Conservation (phyloP, 2,329 filamentous ascomycete genomes). For the Paecilomyces variotii region DNA sequence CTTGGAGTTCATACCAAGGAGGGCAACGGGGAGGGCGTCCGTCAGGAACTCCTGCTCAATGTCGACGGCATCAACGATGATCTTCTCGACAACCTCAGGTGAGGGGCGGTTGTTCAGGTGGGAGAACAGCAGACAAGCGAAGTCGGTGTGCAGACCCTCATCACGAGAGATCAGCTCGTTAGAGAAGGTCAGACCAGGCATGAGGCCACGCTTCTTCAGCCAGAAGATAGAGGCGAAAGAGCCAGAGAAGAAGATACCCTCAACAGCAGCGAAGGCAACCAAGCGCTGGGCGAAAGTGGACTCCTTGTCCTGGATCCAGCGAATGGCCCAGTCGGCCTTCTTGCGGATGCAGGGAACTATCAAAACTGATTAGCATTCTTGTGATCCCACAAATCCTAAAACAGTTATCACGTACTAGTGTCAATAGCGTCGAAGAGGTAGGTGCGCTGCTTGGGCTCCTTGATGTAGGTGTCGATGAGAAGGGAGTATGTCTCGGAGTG, state of each 20-base stretch:
- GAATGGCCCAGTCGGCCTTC: slow-evolving; percentile 96
- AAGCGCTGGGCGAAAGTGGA: slow-evolving; percentile 94
- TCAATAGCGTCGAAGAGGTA: slow-evolving; percentile 99
- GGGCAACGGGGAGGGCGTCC: slow-evolving; percentile 82
- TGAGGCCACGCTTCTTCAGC: slow-evolving; percentile 99
- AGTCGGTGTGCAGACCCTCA: slow-evolving; percentile 98
- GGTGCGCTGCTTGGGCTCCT: slow-evolving; percentile 85
- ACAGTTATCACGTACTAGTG: slow-evolving; percentile 60
- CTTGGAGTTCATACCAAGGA: slow-evolving; percentile 94
- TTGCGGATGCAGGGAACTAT: slow-evolving; percentile 89
- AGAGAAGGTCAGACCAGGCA: slow-evolving; percentile 97
- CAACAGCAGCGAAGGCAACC: slow-evolving; percentile 92
- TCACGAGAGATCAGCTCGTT: slow-evolving; percentile 99
- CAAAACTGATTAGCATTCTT: slow-evolving; percentile 17
- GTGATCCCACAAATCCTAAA: background rate
- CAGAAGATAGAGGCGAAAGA: slow-evolving; percentile 99
- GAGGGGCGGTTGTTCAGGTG: slow-evolving; percentile 86
- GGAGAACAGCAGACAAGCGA: slow-evolving; percentile 95
- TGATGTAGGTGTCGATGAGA: slow-evolving; percentile 98
- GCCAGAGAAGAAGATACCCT: slow-evolving; percentile 99
- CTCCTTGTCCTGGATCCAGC: slow-evolving; percentile 88
- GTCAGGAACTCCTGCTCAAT: slow-evolving; percentile 99
- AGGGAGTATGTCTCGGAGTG: slow-evolving; percentile 99
- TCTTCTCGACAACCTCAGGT: slow-evolving; percentile 70
- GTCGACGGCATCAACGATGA: slow-evolving; percentile 86